Evolutionary conservation across 176 grass and related monocot genomes (phyloP).

Genomic region (Phragmites australis): DNA sequence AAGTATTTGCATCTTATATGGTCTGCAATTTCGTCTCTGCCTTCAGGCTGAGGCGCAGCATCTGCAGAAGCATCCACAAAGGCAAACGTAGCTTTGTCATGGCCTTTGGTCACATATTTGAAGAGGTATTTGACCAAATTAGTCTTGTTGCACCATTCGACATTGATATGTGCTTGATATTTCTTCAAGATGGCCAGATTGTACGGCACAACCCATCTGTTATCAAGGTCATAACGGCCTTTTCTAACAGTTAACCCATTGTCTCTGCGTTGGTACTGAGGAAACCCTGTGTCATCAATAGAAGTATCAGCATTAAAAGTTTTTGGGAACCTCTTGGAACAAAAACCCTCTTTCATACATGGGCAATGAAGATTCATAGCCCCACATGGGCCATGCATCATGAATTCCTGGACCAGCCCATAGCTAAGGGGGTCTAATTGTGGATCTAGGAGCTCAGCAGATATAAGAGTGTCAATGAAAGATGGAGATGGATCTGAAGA

Average conservation of each 20-base stretch:
- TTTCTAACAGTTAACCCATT: neutral
- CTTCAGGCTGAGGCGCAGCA: no score
- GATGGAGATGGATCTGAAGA: fast-evolving
- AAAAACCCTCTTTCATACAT: neutral
- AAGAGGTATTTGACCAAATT: neutral
- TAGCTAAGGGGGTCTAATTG: neutral
- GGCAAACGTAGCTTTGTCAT: neutral
- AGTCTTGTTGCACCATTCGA: neutral
- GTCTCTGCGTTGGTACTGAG: neutral
- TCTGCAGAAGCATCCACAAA: no score
- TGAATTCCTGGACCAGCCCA: neutral
- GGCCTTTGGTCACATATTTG: neutral
- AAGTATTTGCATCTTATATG: neutral
- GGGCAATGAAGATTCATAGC: neutral
- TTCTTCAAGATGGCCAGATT: neutral
- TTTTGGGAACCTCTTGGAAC: neutral
- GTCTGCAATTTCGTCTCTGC: neutral
- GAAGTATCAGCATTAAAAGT: neutral
- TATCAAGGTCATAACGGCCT: neutral
- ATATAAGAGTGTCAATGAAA: neutral
- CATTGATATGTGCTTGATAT: neutral
- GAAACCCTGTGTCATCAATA: neutral
- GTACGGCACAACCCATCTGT: neutral
- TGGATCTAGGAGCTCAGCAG: neutral
- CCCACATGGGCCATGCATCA: conserved; percentile 3